Base-by-base conservation (phyloP, 106 monocot species). In the Allium fistulosum region DNA sequence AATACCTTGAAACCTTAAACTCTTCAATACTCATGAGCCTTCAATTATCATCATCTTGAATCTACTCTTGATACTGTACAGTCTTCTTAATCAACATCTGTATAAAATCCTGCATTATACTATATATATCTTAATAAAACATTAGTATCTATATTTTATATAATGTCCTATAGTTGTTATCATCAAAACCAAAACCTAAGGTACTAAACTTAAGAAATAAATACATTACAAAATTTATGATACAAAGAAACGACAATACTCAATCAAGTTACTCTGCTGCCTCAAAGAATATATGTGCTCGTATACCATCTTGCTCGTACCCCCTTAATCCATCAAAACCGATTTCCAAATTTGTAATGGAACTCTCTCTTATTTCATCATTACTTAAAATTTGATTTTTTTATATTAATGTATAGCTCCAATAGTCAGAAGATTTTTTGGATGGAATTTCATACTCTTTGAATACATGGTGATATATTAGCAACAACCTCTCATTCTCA, bases 381-480 rank as follows among this genome's bases (percentile, higher is more conserved):
- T 58, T 51, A 15, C 16, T 27, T 12, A 57, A 18, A 22, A 65
- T 17, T 56, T 69, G 70, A 17, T 79, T 82, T 45, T 84, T 80
- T 37, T 79, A 66, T 60, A 48, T 88, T 88, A 3, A 74, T 62
- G 58, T 92, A 89, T 53, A 86, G 84, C 58, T 82, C 84, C 10
- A 72, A 66, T 57, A 68, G 76, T 89, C 88, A 2, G 81, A 56
- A 51, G 96, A 92, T 70, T 88, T 76, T 79, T 88, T 82, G 22
- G 61, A 67, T 45, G 91, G 96, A 73, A 96, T 96, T 59, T 88
- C 96, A 85, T 18, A 82, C 88, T 74, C 89, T 92, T 6, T 88
- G 80, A 74, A 97, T 80, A 68, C 76, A 80, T 11, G 83, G 55
- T 26, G 92, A 84, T 45, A 86, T 86, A 26, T 76, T 51, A 5